Evolutionary conservation across 106 monocot species (phyloP).

Genomic region (Acanthochlamys bracteata): DNA sequence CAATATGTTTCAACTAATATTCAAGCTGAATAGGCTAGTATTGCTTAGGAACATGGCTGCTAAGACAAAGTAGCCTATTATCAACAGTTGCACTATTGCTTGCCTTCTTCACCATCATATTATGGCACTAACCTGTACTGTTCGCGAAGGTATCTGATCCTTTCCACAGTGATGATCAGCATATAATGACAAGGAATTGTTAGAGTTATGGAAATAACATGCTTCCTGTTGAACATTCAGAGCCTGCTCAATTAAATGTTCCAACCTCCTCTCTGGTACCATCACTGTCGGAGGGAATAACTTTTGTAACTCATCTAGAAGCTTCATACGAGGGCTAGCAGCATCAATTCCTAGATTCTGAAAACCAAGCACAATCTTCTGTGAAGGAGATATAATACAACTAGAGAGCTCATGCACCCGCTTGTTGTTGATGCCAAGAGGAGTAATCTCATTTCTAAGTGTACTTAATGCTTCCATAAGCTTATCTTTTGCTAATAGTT

Average conservation of each 20-base stretch:
- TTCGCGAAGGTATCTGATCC: conserved; percentile 55
- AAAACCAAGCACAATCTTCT: conserved; percentile 23
- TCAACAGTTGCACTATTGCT: not conserved
- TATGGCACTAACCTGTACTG: conserved; percentile 38
- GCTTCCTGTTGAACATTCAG: conserved; percentile 43
- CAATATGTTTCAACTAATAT: too few relatives aligned
- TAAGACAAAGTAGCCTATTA: not conserved
- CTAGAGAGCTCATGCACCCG: conserved; percentile 46
- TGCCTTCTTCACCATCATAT: not conserved
- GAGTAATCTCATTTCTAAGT: conserved; percentile 53
- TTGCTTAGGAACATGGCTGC: too few relatives aligned
- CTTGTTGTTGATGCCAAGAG: conserved; percentile 45
- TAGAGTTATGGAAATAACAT: conserved; percentile 63
- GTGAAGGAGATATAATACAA: conserved; percentile 36
- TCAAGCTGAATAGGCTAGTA: too few relatives aligned
- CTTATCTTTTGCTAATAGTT: conserved; percentile 38
- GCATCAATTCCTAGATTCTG: conserved; percentile 21
- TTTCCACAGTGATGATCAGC: conserved; percentile 62
- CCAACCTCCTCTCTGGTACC: conserved; percentile 53
- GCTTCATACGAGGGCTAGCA: conserved; percentile 28
- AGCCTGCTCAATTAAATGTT: conserved; percentile 65
- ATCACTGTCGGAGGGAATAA: conserved; percentile 50
- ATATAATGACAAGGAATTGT: conserved; percentile 46
- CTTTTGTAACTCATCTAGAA: conserved; percentile 58
- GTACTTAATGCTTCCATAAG: conserved; percentile 44